Conservation (phyloP, 495 filamentous ascomycete species). For the Glonium stellatum region DNA sequence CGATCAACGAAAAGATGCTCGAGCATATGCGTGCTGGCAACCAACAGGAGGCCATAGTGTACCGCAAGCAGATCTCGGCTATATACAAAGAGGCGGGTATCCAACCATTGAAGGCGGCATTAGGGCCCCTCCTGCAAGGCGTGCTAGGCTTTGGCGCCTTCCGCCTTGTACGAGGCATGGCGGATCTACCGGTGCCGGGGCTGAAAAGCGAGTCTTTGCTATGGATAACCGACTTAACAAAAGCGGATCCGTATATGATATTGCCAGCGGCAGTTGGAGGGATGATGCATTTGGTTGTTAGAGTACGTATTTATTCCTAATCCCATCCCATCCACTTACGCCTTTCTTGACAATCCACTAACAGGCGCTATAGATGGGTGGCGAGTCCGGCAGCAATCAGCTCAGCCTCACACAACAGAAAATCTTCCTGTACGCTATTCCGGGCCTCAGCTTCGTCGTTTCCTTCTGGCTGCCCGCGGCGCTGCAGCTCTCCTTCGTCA, state of each 20-base stretch:
- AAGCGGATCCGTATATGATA: slow-evolving; percentile 66
- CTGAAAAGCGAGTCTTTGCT: slow-evolving; percentile 58
- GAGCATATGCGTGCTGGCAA: slow-evolving; percentile 38
- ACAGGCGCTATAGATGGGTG: slow-evolving; percentile 44
- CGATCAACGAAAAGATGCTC: slow-evolving; percentile 47
- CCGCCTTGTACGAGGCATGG: slow-evolving; percentile 67
- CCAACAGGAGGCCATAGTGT: slow-evolving; percentile 36
- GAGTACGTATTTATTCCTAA: slow-evolving; percentile 42
- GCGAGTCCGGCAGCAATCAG: slow-evolving; percentile 41
- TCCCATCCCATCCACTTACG: background rate
- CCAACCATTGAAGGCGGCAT: slow-evolving; percentile 39
- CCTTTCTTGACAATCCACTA: background rate
- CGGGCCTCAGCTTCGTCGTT: slow-evolving; percentile 54
- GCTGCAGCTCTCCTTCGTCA: slow-evolving; percentile 65
- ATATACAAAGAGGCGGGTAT: slow-evolving; percentile 51
- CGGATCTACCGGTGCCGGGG: slow-evolving; percentile 68
- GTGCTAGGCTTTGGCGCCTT: slow-evolving; percentile 75
- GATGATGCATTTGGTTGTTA: slow-evolving; percentile 48
- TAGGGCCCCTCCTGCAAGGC: slow-evolving; percentile 55
- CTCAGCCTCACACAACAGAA: slow-evolving; percentile 42
- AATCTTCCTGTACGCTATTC: slow-evolving; percentile 51
- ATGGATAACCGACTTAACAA: slow-evolving; percentile 77
- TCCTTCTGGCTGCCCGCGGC: slow-evolving; percentile 59
- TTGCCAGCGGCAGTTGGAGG: slow-evolving; percentile 54
- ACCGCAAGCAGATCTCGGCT: slow-evolving; percentile 41